Evolutionary conservation across 805 yeast species (phyloP), one percentile per base, ranked within the genome.

Genomic region (Barnettozyma sucrosica): DNA sequence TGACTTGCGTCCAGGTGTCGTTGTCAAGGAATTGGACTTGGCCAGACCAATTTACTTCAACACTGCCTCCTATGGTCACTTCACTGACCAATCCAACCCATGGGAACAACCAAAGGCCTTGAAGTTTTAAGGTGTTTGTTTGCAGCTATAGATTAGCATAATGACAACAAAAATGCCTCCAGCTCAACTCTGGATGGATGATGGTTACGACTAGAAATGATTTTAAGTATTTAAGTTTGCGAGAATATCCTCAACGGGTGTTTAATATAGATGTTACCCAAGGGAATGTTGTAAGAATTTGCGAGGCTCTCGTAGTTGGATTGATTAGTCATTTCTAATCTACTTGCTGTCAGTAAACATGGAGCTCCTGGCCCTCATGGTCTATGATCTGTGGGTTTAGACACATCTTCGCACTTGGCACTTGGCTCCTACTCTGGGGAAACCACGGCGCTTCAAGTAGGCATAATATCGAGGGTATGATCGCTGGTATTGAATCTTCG

Each of bases 1-100:
- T 66, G 98, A 93, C 75, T 80, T 93, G 70, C 92, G 99, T 82
- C 99, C 99, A 56, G 99, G 99, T 88, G 93, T 86, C 63, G 82
- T 93, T 72, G 99, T 93, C 68, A 88, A 76, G 72, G 97, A 90
- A 72, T 83, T 93, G 67, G 93, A 93, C 70, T 82, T 93, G 69
- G 99, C 99, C 57, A 89, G 97, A 77, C 99, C 99, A 73, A 93
- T 93, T 74, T 93, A 93, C 81, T 82, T 89, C 79, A 86, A 92
- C 85, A 93, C 99, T 63, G 99, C 99, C 64, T 85, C 96, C 49
- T 92, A 93, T 74, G 99, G 99, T 70, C 99, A 93, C 77, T 93
- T 93, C 87, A 93, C 99, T 69, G 88, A 93, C 85, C 99, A 92
- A 80, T 85, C 83, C 67, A 86, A 89, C 83, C 77, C 97, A 65